Base-by-base conservation (phyloP, 352 stramenopile species). In the Elongisporangium anandrum region DNA sequence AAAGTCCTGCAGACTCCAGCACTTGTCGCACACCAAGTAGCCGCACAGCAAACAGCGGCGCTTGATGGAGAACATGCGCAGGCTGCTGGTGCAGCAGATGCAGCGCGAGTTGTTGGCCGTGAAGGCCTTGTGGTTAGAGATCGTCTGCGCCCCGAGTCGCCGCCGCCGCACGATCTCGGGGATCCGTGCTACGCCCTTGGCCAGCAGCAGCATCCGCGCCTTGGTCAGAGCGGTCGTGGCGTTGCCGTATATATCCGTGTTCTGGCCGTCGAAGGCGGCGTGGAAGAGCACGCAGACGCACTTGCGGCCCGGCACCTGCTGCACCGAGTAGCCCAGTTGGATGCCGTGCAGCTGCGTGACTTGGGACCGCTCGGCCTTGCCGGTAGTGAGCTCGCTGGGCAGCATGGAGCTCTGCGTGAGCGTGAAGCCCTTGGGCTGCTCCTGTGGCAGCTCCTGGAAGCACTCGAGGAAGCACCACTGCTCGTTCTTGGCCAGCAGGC, bases 381-480 rank as follows among this genome's bases (percentile, higher is more conserved):
- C 70, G 7, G 60, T 54, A 13, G 66, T 45, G n/a, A 78, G 52
- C n/a, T 75, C 67, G 19, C 60, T 56, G 26, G 57, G 58, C 4
- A 66, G 60, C 2, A 78, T 2, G 0, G 70, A 75, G 12, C 61
- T 58, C 34, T 75, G 72, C 8, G 72, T 60, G 16, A 75, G 17
- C 12, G 61, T 60, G 47, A 75, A 78, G 10, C 70, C 70, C 7
- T 70, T 55, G 22, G 72, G 68, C 5, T 62, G 72, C 15, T 60
- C 66, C 7, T 70, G 58, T 23, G 72, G 68, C 5, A 59, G 74
- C 15, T 63, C 66, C 38, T 55, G 66, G 50, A 78, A 80, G 24
- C 70, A 65, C 45, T 85, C 75, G 10, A 85, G 65, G 49, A 75
- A 85, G 38, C 70, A 81, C 73, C 73, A 82, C 52, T 82, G 65